Base-by-base conservation (phyloP, 345 rosid genomes). In the Toxicodendron radicans region DNA sequence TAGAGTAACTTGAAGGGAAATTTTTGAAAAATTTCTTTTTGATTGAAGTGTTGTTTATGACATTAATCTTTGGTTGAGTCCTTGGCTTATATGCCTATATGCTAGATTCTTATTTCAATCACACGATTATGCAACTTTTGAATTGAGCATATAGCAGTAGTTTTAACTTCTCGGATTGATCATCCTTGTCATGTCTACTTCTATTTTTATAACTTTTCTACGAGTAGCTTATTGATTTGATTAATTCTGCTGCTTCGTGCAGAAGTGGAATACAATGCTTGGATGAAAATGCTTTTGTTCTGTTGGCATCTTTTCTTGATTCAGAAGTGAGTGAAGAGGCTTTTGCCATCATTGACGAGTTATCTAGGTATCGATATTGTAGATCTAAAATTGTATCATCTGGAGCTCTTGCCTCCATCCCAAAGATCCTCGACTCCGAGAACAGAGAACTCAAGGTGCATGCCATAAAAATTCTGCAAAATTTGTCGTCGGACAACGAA, bases 291-390 rank as follows among this genome's bases (percentile, higher is more conserved):
- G 79, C 73, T 41, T 85, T 83, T 56, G 52, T 76, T 75, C 78
- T 89, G 33, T 59, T 94, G 68, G 80, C 83, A 14, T 76, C 80
- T 51, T 83, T 86, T 73, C 85, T 92, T 6, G 84, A 84, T 64
- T 85, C 91, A 4, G 93, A 85, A 76, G 84, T 80, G 54, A 81
- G 73, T 43, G 85, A 77, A 79, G 90, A 88, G 79, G 81, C 85
- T 66, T 77, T 94, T 9, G 84, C 85, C 46, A 67, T 89, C 62
- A 14, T 91, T 11, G 91, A 88, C 78, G 70, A 82, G 48, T 74
- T 88, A 81, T 92, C 99, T 58, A 69, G 70, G 64, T 75, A 83
- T 32, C 56, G 75, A n/a, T 70, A 76, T 6, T 59, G 81, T 75
- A 66, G 77, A 79, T 78, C 81, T 60, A 82, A 83, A 80, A 80